Evolutionary conservation across 768 basidiomycete species (phyloP).

Genomic region (Phanerochaete sordida): DNA sequence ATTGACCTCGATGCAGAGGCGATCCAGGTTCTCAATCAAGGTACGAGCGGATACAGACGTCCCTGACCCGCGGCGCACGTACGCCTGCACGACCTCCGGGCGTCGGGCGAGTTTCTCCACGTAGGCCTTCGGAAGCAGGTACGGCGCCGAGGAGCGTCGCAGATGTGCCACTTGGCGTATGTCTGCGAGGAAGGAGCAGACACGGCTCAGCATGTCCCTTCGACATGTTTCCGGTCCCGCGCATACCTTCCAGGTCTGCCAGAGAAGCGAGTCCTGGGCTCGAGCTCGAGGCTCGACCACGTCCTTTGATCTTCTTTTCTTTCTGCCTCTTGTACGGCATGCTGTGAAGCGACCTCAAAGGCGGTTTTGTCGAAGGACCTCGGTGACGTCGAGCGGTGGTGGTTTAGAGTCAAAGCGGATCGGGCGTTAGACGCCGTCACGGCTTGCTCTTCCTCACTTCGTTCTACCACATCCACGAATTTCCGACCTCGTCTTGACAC

Average conservation of each 20-base stretch:
- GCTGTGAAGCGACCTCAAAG: too few relatives aligned
- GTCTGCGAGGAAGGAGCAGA: neutral
- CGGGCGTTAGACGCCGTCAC: neutral
- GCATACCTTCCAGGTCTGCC: too few relatives aligned
- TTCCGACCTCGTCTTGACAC: too few relatives aligned
- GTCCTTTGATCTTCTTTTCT: too few relatives aligned
- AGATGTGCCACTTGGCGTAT: neutral
- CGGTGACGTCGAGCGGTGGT: too few relatives aligned
- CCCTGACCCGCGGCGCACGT: neutral
- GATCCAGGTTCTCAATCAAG: slow-evolving; percentile 1
- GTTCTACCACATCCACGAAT: too few relatives aligned
- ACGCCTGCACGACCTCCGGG: neutral
- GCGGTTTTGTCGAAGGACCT: too few relatives aligned
- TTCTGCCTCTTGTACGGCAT: too few relatives aligned
- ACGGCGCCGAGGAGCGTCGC: neutral
- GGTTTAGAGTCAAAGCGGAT: too few relatives aligned
- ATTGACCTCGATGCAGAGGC: neutral
- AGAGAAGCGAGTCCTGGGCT: too few relatives aligned
- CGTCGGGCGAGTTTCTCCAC: neutral
- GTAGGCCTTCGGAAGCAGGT: neutral
- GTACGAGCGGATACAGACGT: neutral
- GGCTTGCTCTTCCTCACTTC: neutral
- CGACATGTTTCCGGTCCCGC: too few relatives aligned
- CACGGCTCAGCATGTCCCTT: neutral
- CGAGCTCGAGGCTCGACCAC: too few relatives aligned